These are phyloP conservation scores for Penicillium parvum DNA, from an alignment of 495 filamentous ascomycete species.

Conservation along the genomic window DNA sequence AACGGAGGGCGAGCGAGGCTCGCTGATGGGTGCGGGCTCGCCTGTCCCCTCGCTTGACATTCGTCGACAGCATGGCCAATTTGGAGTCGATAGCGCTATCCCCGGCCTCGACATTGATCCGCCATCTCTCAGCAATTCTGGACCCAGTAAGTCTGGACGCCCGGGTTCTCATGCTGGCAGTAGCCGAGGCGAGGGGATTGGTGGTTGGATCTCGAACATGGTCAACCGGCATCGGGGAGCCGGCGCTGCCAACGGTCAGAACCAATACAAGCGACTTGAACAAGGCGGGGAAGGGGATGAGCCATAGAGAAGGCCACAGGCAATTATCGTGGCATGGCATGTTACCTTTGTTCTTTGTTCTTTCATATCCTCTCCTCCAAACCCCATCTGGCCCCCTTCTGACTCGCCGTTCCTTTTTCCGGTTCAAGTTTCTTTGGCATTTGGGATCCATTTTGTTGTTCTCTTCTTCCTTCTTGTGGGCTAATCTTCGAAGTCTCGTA, in stretches of 20 bases:
- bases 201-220: conserved; percentile 68
- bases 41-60: conserved; percentile 77
- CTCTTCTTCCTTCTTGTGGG: too few relatives aligned
- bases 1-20: conserved; percentile 67
- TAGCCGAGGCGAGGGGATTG: conserved; percentile 50
- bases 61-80: conserved; percentile 47
- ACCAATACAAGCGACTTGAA: conserved; percentile 60
- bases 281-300: conserved; percentile 55
- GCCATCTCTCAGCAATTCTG: conserved; percentile 46
- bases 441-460: too few relatives aligned
- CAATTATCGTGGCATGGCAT: not conserved
- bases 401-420: too few relatives aligned
- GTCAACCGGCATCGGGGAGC: conserved; percentile 50
- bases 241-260: conserved; percentile 38
- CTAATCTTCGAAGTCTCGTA: too few relatives aligned
- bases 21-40: conserved; percentile 65
- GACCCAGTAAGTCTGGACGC: conserved; percentile 43
- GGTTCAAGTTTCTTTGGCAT: too few relatives aligned
- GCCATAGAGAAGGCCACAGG: conserved; percentile 4
- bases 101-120: conserved; percentile 72
- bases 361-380: not conserved
- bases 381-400: too few relatives aligned
- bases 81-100: conserved; percentile 57
- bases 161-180: conserved; percentile 24
- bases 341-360: not conserved